Evolutionary conservation across 345 rosid genomes (phyloP).

Genomic region (Brassica carinata): DNA sequence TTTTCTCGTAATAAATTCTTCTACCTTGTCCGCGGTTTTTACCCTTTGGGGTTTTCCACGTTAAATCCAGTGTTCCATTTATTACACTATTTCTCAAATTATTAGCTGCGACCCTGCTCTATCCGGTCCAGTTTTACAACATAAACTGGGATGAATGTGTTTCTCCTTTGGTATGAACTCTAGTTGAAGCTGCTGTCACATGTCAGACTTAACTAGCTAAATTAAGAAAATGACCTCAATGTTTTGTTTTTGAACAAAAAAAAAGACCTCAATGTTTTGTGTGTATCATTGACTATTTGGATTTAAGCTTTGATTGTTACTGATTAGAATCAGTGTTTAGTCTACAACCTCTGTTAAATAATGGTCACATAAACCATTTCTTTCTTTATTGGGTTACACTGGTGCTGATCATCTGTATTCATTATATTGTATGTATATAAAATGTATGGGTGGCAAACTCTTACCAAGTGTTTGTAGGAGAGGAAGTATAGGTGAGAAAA

Average conservation of each 20-base stretch:
- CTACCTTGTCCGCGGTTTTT: too few species aligned
- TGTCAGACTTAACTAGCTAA: not conserved
- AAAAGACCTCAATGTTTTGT: not conserved
- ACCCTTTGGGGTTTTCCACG: too few species aligned
- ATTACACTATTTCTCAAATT: too few species aligned
- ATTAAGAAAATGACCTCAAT: not conserved
- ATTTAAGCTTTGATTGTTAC: constrained; percentile 5
- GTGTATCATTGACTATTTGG: constrained; percentile 14
- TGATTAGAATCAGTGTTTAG: constrained; percentile 16
- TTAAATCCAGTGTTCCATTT: too few species aligned
- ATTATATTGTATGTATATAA: not conserved
- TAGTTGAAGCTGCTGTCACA: constrained; percentile 13
- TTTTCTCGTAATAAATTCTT: too few species aligned
- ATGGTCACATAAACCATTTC: constrained; percentile 8
- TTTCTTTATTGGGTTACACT: constrained; percentile 19
- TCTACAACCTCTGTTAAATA: constrained; percentile 9
- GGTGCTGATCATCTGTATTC: constrained; percentile 14
- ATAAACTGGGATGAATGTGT: not conserved
- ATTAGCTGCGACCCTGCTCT: too few species aligned
- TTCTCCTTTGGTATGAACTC: not conserved
- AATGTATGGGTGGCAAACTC: constrained; percentile 25
- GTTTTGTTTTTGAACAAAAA: not conserved
- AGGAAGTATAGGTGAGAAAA: constrained; percentile 42
- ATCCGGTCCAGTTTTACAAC: too few species aligned
- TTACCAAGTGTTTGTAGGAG: constrained; percentile 39